Percentiles rank a stretch among this genome's conserved stretches.
phyloP scores from a whole-genome alignment of 73 alveolate species.

The Paramecium sexaurelia region DNA sequence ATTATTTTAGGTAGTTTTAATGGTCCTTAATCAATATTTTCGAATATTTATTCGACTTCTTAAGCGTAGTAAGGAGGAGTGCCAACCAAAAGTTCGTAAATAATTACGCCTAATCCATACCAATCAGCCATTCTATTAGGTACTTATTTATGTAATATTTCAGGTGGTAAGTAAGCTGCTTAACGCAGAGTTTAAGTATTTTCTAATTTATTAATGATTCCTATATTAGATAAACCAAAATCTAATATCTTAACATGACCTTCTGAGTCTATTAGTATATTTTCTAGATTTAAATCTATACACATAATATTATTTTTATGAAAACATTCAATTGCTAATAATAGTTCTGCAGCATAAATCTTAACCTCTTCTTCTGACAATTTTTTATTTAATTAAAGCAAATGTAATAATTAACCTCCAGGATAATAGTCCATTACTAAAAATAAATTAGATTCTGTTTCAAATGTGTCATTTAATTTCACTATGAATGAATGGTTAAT shows the following conservation, averaged over 20 bases:
- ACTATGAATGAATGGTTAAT: slow-evolving; percentile 95
- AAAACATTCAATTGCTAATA: slow-evolving; percentile 83
- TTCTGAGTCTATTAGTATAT: slow-evolving; percentile 77
- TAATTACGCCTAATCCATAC: slow-evolving; percentile 72
- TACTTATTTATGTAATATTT: slow-evolving; percentile 74
- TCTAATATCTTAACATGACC: slow-evolving; percentile 80
- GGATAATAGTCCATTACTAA: slow-evolving; percentile 94
- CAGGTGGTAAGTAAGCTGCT: slow-evolving; percentile 84
- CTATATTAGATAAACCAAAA: slow-evolving; percentile 82
- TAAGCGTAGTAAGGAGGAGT: slow-evolving; percentile 54
- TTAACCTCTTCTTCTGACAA: slow-evolving; percentile 84
- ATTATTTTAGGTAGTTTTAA: slow-evolving; percentile 32
- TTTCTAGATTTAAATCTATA: slow-evolving; percentile 84
- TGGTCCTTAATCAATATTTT: background rate
- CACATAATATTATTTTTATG: slow-evolving; percentile 77
- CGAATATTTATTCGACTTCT: slow-evolving; percentile 28
- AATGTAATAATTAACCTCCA: slow-evolving; percentile 84
- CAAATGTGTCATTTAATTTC: slow-evolving; percentile 88
- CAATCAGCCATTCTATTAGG: slow-evolving; percentile 77
- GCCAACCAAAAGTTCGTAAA: slow-evolving; percentile 50
- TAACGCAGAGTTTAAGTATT: slow-evolving; percentile 79
- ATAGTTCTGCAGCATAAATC: slow-evolving; percentile 82
- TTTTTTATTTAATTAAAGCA: slow-evolving; percentile 58
- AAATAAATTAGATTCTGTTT: slow-evolving; percentile 86
- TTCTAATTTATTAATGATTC: slow-evolving; percentile 63